phyloP scores from a whole-genome alignment of 805 yeast species.

The Candida incommunis region DNA sequence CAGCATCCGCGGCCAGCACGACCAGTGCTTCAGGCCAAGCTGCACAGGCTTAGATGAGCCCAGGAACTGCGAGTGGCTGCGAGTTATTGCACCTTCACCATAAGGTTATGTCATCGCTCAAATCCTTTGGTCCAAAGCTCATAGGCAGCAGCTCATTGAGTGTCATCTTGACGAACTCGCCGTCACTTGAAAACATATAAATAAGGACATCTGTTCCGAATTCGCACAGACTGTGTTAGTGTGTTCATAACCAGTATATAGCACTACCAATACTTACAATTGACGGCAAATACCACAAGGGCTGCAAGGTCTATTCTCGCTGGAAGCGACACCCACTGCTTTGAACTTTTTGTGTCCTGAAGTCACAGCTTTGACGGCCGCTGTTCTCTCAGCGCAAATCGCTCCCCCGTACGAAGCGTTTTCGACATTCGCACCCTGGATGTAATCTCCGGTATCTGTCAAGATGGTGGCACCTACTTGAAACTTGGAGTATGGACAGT shows the following conservation, averaged over 20 bases:
- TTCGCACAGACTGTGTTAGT: conserved; percentile 42
- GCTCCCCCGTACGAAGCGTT: conserved; percentile 81
- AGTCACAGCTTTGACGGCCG: conserved; percentile 38
- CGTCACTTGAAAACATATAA: conserved; percentile 46
- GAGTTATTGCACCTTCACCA: neutral
- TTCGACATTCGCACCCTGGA: conserved; percentile 79
- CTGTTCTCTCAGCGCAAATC: conserved; percentile 65
- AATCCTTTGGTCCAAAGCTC: conserved; percentile 74
- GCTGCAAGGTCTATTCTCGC: conserved; percentile 40
- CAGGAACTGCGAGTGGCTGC: neutral
- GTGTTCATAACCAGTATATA: neutral
- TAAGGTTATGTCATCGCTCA: neutral
- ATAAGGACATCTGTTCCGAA: conserved; percentile 49
- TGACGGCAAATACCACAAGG: conserved; percentile 97
- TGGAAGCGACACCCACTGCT: conserved; percentile 59
- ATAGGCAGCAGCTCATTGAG: conserved; percentile 59
- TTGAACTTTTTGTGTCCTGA: conserved; percentile 26
- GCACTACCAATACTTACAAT: conserved; percentile 28
- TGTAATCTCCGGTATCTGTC: conserved; percentile 31
- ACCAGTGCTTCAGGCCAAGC: too few species aligned
- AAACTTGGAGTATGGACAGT: conserved; percentile 63
- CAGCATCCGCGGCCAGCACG: neutral
- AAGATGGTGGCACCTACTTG: conserved; percentile 74
- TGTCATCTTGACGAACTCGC: conserved; percentile 28
- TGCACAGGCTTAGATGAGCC: too few species aligned